A percentile compares a stretch with the other conserved stretches of the same genome.
These are phyloP conservation scores for Talaromyces nanjingensis DNA, from an alignment of 495 filamentous ascomycete species.

Conservation along the genomic window DNA sequence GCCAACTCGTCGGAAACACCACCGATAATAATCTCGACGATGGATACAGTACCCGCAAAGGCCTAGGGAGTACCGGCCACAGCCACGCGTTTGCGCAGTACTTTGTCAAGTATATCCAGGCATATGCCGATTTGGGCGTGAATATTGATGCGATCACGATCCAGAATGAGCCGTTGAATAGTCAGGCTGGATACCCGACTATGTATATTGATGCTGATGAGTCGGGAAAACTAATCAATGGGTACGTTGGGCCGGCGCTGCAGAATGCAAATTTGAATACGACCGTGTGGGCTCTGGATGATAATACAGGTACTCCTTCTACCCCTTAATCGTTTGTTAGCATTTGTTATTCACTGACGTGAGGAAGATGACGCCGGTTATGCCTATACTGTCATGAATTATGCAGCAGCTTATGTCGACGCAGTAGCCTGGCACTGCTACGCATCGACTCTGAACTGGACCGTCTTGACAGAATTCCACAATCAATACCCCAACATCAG, in stretches of 20 bases:
- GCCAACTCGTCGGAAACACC: constrained; percentile 38
- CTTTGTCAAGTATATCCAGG: constrained; percentile 51
- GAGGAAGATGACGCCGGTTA: constrained; percentile 31
- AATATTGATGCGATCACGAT: constrained; percentile 48
- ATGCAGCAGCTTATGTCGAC: constrained; percentile 34
- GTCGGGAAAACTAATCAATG: constrained; percentile 37
- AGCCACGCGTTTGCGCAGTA: constrained; percentile 42
- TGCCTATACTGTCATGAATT: constrained; percentile 40
- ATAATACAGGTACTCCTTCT: constrained; percentile 43
- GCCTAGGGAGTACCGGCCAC: constrained; percentile 19
- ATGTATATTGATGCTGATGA: constrained; percentile 49
- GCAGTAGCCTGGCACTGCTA: constrained; percentile 54
- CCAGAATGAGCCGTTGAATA: constrained; percentile 53
- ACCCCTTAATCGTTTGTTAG: no score
- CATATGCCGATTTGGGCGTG: constrained; percentile 34
- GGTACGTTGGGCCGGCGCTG: constrained; percentile 43
- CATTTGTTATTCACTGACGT: no score
- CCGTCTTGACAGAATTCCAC: constrained; percentile 42
- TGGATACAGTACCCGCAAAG: background rate
- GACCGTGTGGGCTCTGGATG: constrained; percentile 48
- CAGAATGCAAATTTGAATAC: constrained; percentile 32
- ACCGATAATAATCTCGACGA: constrained; percentile 45
- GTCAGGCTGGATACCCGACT: constrained; percentile 42
- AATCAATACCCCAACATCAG: constrained; percentile 32
- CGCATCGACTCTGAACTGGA: constrained; percentile 39